Evolutionary conservation across 2,329 filamentous ascomycete genomes (phyloP).

Genomic region (Fusarium succisae): DNA sequence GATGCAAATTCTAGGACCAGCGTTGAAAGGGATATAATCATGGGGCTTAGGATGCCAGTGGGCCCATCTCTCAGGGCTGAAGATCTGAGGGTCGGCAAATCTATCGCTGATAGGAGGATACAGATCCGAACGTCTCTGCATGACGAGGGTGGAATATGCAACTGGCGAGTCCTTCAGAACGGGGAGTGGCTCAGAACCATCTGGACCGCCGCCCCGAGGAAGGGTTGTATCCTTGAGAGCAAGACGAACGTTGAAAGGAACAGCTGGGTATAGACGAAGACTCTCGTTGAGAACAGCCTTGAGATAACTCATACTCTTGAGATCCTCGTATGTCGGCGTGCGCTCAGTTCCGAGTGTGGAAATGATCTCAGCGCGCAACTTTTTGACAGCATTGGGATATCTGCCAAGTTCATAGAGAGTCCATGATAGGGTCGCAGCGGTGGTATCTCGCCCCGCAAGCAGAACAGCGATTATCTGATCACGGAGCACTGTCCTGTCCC

Average conservation of each 20-base stretch:
- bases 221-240: slow-evolving; percentile 79
- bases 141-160: slow-evolving; percentile 72
- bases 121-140: slow-evolving; percentile 75
- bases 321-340: slow-evolving; percentile 77
- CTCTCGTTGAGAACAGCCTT: slow-evolving; percentile 79
- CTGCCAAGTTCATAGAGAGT: slow-evolving; percentile 82
- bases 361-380: slow-evolving; percentile 78
- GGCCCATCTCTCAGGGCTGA: slow-evolving; percentile 74
- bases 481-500: slow-evolving; percentile 75
- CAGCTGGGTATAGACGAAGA: slow-evolving; percentile 78
- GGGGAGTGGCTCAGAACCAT: slow-evolving; percentile 69
- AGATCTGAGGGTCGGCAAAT: slow-evolving; percentile 59
- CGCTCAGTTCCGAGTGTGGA: slow-evolving; percentile 69
- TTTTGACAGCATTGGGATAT: slow-evolving; percentile 72
- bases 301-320: slow-evolving; percentile 90
- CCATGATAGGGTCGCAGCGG: slow-evolving; percentile 83
- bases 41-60: slow-evolving; percentile 71
- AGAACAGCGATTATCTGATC: slow-evolving; percentile 87
- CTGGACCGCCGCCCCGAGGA: slow-evolving; percentile 74
- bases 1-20: slow-evolving; percentile 77
- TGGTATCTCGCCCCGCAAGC: slow-evolving; percentile 88
- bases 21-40: slow-evolving; percentile 81
- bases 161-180: slow-evolving; percentile 73
- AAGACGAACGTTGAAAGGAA: slow-evolving; percentile 81
- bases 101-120: slow-evolving; percentile 62